These are phyloP conservation scores for Podaxis rugospora DNA, from an alignment of 768 basidiomycete species.

Conservation along the genomic window DNA sequence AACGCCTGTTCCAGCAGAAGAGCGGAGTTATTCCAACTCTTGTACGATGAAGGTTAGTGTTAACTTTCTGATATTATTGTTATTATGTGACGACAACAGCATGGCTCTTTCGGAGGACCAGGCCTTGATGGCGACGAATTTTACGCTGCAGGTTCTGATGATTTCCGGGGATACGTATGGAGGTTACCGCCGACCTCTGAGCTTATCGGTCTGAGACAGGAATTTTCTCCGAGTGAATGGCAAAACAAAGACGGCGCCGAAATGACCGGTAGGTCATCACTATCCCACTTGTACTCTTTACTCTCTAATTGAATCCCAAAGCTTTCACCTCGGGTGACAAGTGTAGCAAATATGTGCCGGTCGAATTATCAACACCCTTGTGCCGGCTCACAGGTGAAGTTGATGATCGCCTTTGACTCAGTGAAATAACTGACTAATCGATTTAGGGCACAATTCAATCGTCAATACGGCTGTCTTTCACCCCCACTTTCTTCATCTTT, in stretches of 20 bases:
- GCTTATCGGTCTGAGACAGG: conserved; percentile 40
- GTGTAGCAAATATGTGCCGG: conserved; percentile 50
- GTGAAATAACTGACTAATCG: neutral
- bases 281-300: neutral
- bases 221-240: conserved; percentile 47
- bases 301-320: neutral
- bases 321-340: conserved; percentile 36
- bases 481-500: conserved; percentile 60
- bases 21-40: conserved; percentile 61
- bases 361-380: conserved; percentile 58
- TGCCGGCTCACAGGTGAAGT: conserved; percentile 52
- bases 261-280: conserved; percentile 31
- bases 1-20: conserved; percentile 35
- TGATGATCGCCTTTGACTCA: neutral
- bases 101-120: conserved; percentile 70
- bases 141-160: conserved; percentile 78
- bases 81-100: conserved; percentile 32
- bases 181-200: conserved; percentile 50
- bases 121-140: conserved; percentile 49
- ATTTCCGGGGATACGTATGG: conserved; percentile 80
- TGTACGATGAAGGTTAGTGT: conserved; percentile 73
- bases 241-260: conserved; percentile 24
- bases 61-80: neutral
- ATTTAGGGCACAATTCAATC: conserved; percentile 67
- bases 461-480: conserved; percentile 74